These are phyloP conservation scores for Nectriaceae sp. DNA, from an alignment of 2,329 filamentous ascomycete genomes.

Conservation along the genomic window DNA sequence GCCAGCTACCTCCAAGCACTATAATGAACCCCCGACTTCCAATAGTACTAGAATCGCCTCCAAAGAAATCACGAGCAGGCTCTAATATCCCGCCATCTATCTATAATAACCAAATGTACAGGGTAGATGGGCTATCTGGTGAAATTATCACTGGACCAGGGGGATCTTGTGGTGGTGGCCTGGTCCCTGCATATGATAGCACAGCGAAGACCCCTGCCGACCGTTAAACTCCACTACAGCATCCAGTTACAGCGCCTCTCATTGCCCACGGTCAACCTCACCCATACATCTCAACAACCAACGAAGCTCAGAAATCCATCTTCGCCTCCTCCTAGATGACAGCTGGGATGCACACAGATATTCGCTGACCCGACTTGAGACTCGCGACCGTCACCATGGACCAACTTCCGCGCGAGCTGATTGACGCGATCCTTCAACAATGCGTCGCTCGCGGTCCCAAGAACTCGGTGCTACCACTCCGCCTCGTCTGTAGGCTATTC, in stretches of 20 bases:
- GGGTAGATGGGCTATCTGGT: too few species aligned
- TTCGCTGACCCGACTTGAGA: not conserved
- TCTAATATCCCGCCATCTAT: too few species aligned
- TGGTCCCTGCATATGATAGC: not conserved
- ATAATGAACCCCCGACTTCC: too few species aligned
- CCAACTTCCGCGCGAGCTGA: constrained; percentile 48
- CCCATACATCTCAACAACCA: not conserved
- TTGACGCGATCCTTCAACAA: constrained; percentile 47
- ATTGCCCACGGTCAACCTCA: not conserved
- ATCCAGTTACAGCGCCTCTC: not conserved
- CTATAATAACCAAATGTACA: too few species aligned
- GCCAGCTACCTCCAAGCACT: too few species aligned
- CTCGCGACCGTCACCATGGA: constrained; percentile 39
- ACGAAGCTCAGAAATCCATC: not conserved
- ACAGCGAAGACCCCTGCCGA: not conserved
- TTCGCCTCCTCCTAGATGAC: not conserved
- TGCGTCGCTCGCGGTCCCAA: constrained; percentile 45
- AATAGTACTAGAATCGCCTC: too few species aligned
- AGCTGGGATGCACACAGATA: not conserved
- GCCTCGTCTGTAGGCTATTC: constrained; percentile 52
- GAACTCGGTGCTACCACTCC: constrained; percentile 46
- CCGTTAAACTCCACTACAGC: not conserved
- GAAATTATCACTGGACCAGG: too few species aligned
- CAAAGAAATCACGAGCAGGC: too few species aligned
- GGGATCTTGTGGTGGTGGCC: too few species aligned